Conservation (phyloP, 116 monocot species). For the Papilionanthe hybrid region DNA sequence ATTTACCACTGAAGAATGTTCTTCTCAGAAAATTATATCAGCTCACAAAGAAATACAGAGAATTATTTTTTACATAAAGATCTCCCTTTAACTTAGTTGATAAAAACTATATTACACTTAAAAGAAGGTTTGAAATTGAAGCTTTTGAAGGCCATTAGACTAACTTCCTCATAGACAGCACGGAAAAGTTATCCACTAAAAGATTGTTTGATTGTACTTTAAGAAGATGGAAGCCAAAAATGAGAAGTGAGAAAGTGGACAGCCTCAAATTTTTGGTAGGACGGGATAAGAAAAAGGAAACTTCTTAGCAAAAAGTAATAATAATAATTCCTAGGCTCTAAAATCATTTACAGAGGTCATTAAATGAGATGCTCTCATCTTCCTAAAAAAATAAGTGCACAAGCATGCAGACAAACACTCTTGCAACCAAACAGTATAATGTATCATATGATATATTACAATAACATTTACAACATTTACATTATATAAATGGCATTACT, state of each 20-base stretch:
- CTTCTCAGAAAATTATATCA: background rate
- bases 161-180: background rate
- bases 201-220: too few species aligned
- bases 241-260: too few species aligned
- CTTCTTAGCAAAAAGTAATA: background rate
- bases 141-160: background rate
- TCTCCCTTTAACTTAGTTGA: background rate
- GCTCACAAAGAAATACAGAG: background rate
- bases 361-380: background rate
- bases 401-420: background rate
- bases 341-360: background rate
- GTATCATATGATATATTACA: too few species aligned
- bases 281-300: background rate
- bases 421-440: too few species aligned
- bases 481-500: too few species aligned
- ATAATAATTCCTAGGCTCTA: background rate
- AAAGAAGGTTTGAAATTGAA: constrained; percentile 2
- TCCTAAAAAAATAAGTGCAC: background rate
- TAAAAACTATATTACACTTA: background rate
- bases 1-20: background rate
- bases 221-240: too few species aligned
- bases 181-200: background rate
- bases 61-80: background rate
- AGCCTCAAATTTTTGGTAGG: background rate
- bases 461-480: too few species aligned